A percentile compares a stretch with the other conserved stretches of the same genome.
Evolutionary conservation across 768 basidiomycete species (phyloP).

Genomic region (Pulveroboletus sp.): DNA sequence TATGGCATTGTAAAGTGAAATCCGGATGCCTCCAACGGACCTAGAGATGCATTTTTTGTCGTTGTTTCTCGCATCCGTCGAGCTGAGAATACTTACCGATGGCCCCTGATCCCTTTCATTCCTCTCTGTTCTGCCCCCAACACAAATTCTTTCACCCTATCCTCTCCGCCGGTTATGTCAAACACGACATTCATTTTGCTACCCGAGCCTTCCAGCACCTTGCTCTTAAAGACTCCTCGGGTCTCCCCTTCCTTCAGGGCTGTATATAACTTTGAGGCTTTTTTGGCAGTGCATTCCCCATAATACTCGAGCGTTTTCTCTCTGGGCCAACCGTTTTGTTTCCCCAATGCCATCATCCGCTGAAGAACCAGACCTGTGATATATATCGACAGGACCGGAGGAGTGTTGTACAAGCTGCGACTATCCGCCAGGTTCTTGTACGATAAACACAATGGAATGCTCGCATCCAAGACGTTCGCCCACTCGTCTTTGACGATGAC

Average conservation of each 20-base stretch:
- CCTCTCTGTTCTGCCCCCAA: constrained; percentile 73
- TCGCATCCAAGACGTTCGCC: constrained; percentile 60
- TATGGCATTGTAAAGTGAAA: constrained; percentile 87
- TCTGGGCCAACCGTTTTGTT: constrained; percentile 10
- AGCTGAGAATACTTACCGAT: constrained; percentile 55
- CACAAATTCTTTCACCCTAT: constrained; percentile 68
- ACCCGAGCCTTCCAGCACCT: constrained; percentile 68
- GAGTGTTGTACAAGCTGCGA: constrained; percentile 86
- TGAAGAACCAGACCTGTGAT: constrained; percentile 81
- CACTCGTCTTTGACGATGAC: constrained; percentile 94
- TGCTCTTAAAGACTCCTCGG: constrained; percentile 63
- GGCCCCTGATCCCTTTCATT: constrained; percentile 87
- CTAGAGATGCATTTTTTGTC: constrained; percentile 26
- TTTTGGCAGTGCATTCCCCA: constrained; percentile 60
- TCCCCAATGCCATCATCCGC: constrained; percentile 45
- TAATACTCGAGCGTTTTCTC: constrained; percentile 65
- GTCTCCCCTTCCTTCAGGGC: constrained; percentile 66
- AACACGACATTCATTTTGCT: constrained; percentile 99
- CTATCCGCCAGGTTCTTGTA: constrained; percentile 81
- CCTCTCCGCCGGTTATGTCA: constrained; percentile 68
- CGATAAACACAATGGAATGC: constrained; percentile 73
- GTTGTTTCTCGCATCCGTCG: background rate
- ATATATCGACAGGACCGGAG: constrained; percentile 88
- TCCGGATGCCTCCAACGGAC: constrained; percentile 67
- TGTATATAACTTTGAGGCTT: constrained; percentile 73